A percentile compares a stretch with the other conserved stretches of the same genome.
These are phyloP conservation scores for Wickerhamiella alocasiicola DNA, from an alignment of 805 yeast genomes.

Conservation along the genomic window DNA sequence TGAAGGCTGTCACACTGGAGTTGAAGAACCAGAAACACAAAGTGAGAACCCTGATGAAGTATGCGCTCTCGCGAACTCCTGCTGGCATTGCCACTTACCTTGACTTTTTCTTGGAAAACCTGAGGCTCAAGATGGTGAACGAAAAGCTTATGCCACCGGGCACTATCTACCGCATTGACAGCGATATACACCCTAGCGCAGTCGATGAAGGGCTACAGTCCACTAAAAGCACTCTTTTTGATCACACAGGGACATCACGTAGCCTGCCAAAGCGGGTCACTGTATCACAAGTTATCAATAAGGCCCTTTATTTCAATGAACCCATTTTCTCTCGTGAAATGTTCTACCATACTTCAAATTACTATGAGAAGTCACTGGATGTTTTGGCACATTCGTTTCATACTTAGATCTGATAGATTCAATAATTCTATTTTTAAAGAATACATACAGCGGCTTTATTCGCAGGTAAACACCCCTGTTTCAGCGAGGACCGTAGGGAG, in stretches of 20 bases:
- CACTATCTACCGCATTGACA: slow-evolving; percentile 23
- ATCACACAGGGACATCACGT: too few species aligned
- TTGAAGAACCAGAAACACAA: not conserved
- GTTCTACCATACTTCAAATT: slow-evolving; percentile 27
- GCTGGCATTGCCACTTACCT: slow-evolving; percentile 22
- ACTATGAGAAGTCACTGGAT: slow-evolving; percentile 25
- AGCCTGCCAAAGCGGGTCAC: not conserved
- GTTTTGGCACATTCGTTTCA: too few species aligned
- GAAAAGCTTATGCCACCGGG: slow-evolving; percentile 29
- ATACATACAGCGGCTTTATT: too few species aligned
- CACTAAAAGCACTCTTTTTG: not conserved
- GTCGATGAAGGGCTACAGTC: too few species aligned
- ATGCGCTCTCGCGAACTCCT: slow-evolving; percentile 14
- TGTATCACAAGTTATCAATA: slow-evolving; percentile 2
- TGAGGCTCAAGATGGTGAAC: slow-evolving; percentile 24
- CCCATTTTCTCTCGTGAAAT: slow-evolving; percentile 26
- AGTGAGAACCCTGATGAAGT: not conserved
- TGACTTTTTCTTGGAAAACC: slow-evolving; percentile 19
- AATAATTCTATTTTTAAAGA: too few species aligned
- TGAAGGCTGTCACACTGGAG: slow-evolving; percentile 24
- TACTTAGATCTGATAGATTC: too few species aligned
- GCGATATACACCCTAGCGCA: not conserved
- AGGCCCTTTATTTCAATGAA: slow-evolving; percentile 23
- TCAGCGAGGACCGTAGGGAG: too few species aligned
- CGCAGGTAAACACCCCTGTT: too few species aligned